Base-by-base conservation (phyloP, 2,329 filamentous ascomycete genomes). In the Monosporascus sp. region DNA sequence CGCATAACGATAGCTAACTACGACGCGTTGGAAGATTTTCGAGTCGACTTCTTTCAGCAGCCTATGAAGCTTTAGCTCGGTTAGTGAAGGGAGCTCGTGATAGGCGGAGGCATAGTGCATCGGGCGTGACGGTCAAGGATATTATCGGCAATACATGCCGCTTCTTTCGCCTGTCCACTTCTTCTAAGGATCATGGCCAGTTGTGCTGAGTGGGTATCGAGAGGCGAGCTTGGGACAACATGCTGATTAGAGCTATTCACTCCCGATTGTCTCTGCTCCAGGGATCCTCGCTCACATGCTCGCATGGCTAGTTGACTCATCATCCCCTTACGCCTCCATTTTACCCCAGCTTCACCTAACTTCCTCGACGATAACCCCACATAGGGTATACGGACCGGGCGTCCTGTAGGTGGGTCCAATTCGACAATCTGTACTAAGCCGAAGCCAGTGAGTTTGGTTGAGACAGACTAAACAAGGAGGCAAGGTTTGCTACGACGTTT, bases 1-100 rank as follows among this genome's bases (percentile, higher is more conserved):
- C 67, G 64, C 72, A 74, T 74, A 50, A 31, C 59, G 58, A 52
- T 51, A 40, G 46, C 53, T 57, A 54, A 67, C 40, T 53, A 50
- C 38, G 44, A 18, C 40, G 35, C 37, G 51, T 53, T 55, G 20
- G 28, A 35, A 55, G 47, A 48, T 49, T 57, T 51, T 48, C 48
- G 38, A 56, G 51, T 40, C 53, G 48, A 58, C 54, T 55, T 60
- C 54, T 52, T 47, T 41, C 56, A 22, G 20, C 54, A 50, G 51
- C 54, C 53, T 50, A 51, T 55, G 58, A 59, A 59, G 53, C 61
- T 54, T 54, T 57, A 48, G 22, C 57, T 56, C 58, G 55, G 57
- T 60, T 61, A 54, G 38, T 55, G 48, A 51, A 54, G 44, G 46
- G 51, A 52, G 45, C 7, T 26, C 26, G 7, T 26, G 26, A 7